Evolutionary conservation across 2,329 filamentous ascomycete genomes (phyloP), one percentile per base, ranked within the genome.

Genomic region (Venturia effusa): DNA sequence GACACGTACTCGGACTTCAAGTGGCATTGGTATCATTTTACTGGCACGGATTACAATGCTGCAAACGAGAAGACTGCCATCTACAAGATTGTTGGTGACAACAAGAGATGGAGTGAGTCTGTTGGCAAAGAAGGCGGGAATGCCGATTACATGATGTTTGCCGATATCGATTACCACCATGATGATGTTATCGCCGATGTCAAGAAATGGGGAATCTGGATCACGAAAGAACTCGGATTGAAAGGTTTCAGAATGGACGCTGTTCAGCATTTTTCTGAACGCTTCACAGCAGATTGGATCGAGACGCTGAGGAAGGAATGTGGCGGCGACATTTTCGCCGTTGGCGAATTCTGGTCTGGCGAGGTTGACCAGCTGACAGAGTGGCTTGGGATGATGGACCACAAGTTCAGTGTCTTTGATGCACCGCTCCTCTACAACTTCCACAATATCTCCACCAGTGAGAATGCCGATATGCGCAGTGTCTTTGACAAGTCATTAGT

Each of bases 161-260:
- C 85, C 6, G 84, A 90, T 71, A 72, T 90, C 45, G 87, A 90
- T 72, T 87, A 88, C 71, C 74, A 76, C 2, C 81, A 88, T 64
- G 78, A 79, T 0, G 87, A 88, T 68, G 87, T 90, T 11, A 78
- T 80, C 40, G 73, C 80, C 4, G 88, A 90, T 67, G 80, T 89
- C 4, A 77, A 86, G 63, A 78, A 80, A 61, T 90, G 88, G 88
- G 85, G 84, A 1, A 75, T 81, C 4, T 91, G 88, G 88, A 78
- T 91, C 64, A 80, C 82, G 0, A 75, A 81, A 6, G 78, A 86
- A 65, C 71, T 89, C 0, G 81, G 82, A 0, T 75, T 90, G 13
- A 79, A 81, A 66, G 88, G 87, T 0, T 86, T 90, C 72, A 80
- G 88, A 22, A 81, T 90, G 61, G 88, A 91, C 71, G 88, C 88